These are phyloP conservation scores for Dendrobium nobile DNA, from an alignment of 106 monocot species.

Conservation along the genomic window DNA sequence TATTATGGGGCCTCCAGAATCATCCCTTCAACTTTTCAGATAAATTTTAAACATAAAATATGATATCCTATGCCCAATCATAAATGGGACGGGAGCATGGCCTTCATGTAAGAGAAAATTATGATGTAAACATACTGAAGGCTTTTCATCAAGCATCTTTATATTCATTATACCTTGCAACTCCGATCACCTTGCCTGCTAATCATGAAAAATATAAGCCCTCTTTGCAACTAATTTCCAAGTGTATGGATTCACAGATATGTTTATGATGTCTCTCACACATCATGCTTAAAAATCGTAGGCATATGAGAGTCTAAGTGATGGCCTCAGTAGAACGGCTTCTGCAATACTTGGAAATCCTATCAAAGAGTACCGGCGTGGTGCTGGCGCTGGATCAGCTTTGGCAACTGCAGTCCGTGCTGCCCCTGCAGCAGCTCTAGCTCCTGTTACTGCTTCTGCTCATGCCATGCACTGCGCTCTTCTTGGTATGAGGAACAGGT, in stretches of 20 bases:
- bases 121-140: background rate
- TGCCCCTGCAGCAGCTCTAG: constrained; percentile 73
- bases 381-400: constrained; percentile 77
- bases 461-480: constrained; percentile 78
- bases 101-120: background rate
- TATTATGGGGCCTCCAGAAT: no score
- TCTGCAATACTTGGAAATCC: constrained; percentile 68
- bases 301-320: constrained; percentile 87
- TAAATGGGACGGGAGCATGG: background rate
- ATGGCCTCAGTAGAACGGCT: constrained; percentile 78
- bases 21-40: background rate
- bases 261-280: background rate
- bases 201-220: no score
- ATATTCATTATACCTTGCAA: background rate
- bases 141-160: background rate
- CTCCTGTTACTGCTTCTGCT: constrained; percentile 84
- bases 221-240: no score
- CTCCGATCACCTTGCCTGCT: no score
- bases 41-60: background rate
- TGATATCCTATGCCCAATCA: background rate
- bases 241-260: background rate
- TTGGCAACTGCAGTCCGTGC: constrained; percentile 64
- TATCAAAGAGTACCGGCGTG: constrained; percentile 78
- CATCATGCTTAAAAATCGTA: constrained; percentile 7
- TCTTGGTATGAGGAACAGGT: constrained; percentile 98